A percentile compares a stretch with the other conserved stretches of the same genome.
These are phyloP conservation scores for Wickerhamiella dianesei DNA, from an alignment of 805 yeast genomes.

Conservation along the genomic window DNA sequence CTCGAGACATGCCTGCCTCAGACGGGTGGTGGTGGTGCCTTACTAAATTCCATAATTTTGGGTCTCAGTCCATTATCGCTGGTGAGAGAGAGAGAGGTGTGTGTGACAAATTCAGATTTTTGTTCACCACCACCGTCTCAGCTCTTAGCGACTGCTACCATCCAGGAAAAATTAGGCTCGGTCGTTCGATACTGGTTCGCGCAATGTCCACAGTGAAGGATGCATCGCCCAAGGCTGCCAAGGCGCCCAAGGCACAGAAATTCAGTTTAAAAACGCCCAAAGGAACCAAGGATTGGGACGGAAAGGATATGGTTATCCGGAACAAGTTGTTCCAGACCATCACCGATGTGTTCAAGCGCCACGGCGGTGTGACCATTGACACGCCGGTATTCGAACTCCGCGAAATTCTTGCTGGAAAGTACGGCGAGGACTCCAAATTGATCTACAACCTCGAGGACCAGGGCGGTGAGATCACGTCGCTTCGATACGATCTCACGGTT, in stretches of 20 bases:
- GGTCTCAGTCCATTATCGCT: not conserved
- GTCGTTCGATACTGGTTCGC: not conserved
- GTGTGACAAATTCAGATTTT: not conserved
- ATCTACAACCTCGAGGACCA: slow-evolving; percentile 95
- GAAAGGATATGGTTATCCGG: slow-evolving; percentile 90
- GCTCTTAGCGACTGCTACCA: too few relatives aligned
- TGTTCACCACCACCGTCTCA: too few relatives aligned
- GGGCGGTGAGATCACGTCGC: slow-evolving; percentile 93
- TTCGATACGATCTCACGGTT: slow-evolving; percentile 93
- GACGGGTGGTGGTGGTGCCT: not conserved
- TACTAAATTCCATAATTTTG: not conserved
- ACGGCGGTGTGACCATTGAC: slow-evolving; percentile 96
- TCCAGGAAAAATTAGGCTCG: not conserved
- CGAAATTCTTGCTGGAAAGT: slow-evolving; percentile 91
- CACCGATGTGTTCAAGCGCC: slow-evolving; percentile 70
- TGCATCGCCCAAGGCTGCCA: not conserved
- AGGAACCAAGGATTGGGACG: slow-evolving; percentile 98
- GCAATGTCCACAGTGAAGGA: not conserved
- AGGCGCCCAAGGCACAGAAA: slow-evolving; percentile 10
- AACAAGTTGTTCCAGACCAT: slow-evolving; percentile 70
- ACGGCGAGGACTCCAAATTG: slow-evolving; percentile 96
- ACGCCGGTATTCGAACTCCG: slow-evolving; percentile 96
- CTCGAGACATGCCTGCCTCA: not conserved
- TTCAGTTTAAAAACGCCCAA: slow-evolving; percentile 88
- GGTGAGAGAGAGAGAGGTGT: not conserved